These are phyloP conservation scores for Phaeomoniella chlamydospora DNA, from an alignment of 2,329 filamentous ascomycete species.

Conservation along the genomic window DNA sequence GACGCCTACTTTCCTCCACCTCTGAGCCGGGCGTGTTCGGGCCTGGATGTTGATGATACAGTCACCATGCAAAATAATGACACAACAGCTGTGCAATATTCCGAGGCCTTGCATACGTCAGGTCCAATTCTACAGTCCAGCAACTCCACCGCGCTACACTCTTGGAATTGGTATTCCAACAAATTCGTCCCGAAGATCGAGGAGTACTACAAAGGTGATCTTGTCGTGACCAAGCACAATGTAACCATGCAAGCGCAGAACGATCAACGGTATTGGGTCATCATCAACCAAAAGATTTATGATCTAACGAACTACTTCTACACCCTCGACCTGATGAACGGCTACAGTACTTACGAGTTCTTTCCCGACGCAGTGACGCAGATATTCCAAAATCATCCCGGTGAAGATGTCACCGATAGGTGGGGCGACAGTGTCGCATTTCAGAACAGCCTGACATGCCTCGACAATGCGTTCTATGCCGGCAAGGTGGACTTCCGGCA, in stretches of 20 bases:
- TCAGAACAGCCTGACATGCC: constrained; percentile 58
- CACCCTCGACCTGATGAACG: constrained; percentile 47
- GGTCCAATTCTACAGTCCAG: constrained; percentile 45
- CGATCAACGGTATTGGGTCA: constrained; percentile 62
- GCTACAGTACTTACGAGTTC: constrained; percentile 49
- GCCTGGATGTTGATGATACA: constrained; percentile 48
- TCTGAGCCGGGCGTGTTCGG: constrained; percentile 57
- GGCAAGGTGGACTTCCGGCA: constrained; percentile 78
- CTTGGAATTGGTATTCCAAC: constrained; percentile 62
- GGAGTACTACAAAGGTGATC: constrained; percentile 72
- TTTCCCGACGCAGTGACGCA: constrained; percentile 53
- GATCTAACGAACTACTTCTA: constrained; percentile 88
- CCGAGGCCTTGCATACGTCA: constrained; percentile 52
- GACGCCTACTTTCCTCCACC: constrained; percentile 78
- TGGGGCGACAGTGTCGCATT: constrained; percentile 43
- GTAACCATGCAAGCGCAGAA: constrained; percentile 53
- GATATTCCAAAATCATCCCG: constrained; percentile 60
- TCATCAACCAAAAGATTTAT: constrained; percentile 62
- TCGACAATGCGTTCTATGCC: constrained; percentile 70
- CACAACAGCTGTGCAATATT: constrained; percentile 48
- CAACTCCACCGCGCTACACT: constrained; percentile 40
- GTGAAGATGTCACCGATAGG: constrained; percentile 57
- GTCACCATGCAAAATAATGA: constrained; percentile 36
- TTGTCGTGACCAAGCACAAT: constrained; percentile 53
- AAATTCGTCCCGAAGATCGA: constrained; percentile 66